These are phyloP conservation scores for Pseudogymnoascus sp. DNA, from an alignment of 2,329 filamentous ascomycete genomes.

Conservation along the genomic window DNA sequence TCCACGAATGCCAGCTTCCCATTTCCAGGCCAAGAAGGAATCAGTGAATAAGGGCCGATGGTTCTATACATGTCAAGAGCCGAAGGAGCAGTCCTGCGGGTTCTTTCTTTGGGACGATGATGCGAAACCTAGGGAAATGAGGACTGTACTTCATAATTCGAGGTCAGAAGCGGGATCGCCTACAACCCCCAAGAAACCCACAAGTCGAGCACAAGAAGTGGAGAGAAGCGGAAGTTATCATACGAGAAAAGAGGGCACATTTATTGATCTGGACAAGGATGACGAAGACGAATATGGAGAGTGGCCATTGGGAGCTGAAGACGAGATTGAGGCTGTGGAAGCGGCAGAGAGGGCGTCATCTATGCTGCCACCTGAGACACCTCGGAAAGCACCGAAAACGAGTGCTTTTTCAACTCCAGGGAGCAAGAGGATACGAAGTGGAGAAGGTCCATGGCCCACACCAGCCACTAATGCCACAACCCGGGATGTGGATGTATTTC, in stretches of 20 bases:
- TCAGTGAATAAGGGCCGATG: constrained; percentile 42
- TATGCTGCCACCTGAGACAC: constrained; percentile 19
- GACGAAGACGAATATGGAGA: constrained; percentile 25
- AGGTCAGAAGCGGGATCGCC: constrained; percentile 31
- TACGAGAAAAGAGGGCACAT: background rate
- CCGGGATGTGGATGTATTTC: constrained; percentile 20
- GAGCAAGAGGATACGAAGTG: constrained; percentile 24
- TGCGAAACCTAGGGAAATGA: constrained; percentile 39
- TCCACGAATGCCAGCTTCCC: constrained; percentile 41
- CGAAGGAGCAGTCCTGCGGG: constrained; percentile 37
- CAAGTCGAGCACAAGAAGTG: background rate
- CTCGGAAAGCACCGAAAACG: constrained; percentile 20
- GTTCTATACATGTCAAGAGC: constrained; percentile 47
- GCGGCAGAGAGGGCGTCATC: constrained; percentile 9
- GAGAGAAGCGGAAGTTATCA: background rate
- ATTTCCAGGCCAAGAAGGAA: constrained; percentile 43
- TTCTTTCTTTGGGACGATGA: constrained; percentile 54
- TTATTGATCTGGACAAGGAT: constrained; percentile 11
- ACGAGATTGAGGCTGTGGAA: constrained; percentile 19
- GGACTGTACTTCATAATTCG: constrained; percentile 37
- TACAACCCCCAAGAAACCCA: constrained; percentile 13
- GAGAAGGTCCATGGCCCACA: constrained; percentile 21
- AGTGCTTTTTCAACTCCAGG: constrained; percentile 19
- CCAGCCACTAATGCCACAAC: constrained; percentile 17
- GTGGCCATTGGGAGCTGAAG: constrained; percentile 19